Conservation (phyloP, 306 rosid species). For the Comarum palustre region DNA sequence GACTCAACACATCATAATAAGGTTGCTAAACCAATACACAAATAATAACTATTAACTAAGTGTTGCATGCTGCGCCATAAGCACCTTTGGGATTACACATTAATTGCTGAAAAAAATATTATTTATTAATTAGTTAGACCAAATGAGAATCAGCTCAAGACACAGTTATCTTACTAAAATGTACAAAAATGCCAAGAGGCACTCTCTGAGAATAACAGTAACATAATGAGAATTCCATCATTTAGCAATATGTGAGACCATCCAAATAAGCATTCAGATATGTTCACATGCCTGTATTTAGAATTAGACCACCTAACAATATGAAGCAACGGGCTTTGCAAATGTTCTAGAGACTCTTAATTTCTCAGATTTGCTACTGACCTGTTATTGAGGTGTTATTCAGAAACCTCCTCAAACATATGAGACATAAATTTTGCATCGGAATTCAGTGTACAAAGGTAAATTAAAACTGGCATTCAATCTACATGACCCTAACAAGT, state of each 20-base stretch:
- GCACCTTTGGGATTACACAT: not conserved
- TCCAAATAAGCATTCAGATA: not conserved
- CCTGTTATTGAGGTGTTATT: not conserved
- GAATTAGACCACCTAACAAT: not conserved
- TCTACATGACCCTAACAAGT: constrained; percentile 1
- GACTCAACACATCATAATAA: not conserved
- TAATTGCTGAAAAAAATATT: not conserved
- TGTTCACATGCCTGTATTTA: not conserved
- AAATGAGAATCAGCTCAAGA: not conserved
- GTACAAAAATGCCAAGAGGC: not conserved
- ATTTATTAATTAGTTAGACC: not conserved
- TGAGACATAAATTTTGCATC: not conserved
- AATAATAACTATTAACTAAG: not conserved
- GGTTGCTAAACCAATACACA: not conserved
- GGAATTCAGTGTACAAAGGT: not conserved
- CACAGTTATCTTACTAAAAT: not conserved
- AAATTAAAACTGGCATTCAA: not conserved
- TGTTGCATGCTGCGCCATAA: not conserved
- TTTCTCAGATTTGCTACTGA: not conserved
- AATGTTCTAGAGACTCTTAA: not conserved
- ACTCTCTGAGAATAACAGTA: not conserved
- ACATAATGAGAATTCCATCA: not conserved
- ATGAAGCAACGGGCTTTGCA: not conserved
- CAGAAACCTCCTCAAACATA: not conserved
- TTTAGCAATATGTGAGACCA: not conserved